A percentile compares a stretch with the other conserved stretches of the same genome.
These are phyloP conservation scores for Backusella liffmaniae DNA, from an alignment of 192 early-diverging fungal genomes.

Conservation along the genomic window DNA sequence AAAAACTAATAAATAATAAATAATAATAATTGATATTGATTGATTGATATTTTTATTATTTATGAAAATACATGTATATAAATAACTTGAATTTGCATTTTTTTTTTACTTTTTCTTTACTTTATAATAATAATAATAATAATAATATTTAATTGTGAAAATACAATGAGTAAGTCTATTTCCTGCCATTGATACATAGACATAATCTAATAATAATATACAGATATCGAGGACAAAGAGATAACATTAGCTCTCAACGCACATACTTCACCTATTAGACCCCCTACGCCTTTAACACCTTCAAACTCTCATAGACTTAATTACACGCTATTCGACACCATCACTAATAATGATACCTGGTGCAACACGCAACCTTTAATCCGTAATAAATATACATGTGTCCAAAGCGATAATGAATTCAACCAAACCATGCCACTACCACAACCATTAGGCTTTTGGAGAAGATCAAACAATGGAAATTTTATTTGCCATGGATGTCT, in stretches of 20 bases:
- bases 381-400: background rate
- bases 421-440: background rate
- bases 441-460: background rate
- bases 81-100: background rate
- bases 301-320: slow-evolving; percentile 2
- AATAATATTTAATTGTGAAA: background rate
- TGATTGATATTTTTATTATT: background rate
- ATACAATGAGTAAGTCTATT: background rate
- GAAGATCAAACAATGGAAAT: background rate
- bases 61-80: background rate
- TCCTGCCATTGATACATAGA: background rate
- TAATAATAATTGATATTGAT: background rate
- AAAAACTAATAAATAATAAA: background rate
- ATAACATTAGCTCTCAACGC: background rate
- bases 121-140: background rate
- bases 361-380: background rate
- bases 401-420: background rate
- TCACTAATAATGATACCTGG: background rate
- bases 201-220: background rate
- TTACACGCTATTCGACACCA: background rate
- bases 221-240: slow-evolving; percentile 6
- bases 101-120: background rate
- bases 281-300: background rate
- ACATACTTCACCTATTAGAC: background rate
- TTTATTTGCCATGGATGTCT: background rate